These are phyloP conservation scores for Quercus parvula DNA, from an alignment of 306 rosid species.

Conservation along the genomic window DNA sequence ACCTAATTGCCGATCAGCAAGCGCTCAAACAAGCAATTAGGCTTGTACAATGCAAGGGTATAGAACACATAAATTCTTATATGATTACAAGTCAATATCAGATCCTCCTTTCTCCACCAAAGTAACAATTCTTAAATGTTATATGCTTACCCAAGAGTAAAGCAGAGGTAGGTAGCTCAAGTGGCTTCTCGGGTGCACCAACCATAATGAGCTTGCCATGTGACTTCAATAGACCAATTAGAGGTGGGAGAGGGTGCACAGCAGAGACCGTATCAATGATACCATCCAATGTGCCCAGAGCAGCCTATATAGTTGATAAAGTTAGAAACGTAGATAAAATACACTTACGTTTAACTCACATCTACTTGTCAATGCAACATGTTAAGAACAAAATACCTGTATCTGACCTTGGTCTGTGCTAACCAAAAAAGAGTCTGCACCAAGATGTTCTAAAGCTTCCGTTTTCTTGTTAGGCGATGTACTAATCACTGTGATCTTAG, in stretches of 20 bases:
- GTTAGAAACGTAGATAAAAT: neutral
- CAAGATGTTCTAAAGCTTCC: conserved; percentile 15
- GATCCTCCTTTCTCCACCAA: neutral
- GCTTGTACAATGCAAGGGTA: neutral
- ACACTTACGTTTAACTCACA: neutral
- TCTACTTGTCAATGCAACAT: neutral
- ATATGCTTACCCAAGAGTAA: neutral
- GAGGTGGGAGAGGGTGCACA: neutral
- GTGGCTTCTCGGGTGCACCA: conserved; percentile 3
- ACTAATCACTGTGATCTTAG: conserved; percentile 23
- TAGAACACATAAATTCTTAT: neutral
- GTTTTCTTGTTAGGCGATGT: conserved; percentile 13
- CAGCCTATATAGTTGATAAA: neutral
- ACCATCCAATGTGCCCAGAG: conserved; percentile 8
- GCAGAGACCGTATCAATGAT: conserved; percentile 18
- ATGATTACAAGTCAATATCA: neutral
- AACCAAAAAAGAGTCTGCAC: conserved; percentile 14
- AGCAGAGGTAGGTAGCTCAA: neutral
- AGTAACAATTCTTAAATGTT: neutral
- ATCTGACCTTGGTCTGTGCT: conserved; percentile 7
- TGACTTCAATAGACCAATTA: neutral
- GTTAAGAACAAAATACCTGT: neutral
- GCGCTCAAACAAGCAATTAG: neutral
- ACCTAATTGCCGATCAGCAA: neutral
- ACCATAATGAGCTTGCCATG: conserved; percentile 12